Base-by-base conservation (phyloP, 257 asterid species). In the Solanum ahanhuiri region DNA sequence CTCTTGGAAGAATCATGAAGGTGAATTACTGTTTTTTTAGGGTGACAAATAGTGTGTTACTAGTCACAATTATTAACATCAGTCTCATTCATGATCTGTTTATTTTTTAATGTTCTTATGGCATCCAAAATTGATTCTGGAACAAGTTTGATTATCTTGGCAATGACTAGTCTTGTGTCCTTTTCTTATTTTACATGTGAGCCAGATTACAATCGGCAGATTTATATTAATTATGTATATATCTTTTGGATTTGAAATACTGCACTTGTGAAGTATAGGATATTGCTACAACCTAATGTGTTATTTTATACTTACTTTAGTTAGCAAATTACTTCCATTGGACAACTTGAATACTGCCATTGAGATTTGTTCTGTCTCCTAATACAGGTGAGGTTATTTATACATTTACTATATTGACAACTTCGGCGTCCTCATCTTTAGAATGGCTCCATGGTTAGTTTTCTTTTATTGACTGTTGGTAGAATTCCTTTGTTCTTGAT, bases 371-470 rank as follows among this genome's bases (percentile, higher is more conserved):
- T 88, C 86, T 12, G n/a, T 67, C 83, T 87, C 75, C 82, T 43
- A 71, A 25, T 89, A 92, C 98, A 96, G 99, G 98, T 82, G 98
- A 95, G 76, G 81, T 91, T 87, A 86, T 93, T 28, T 92, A 93
- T 87, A 93, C 98, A 86, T 96, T 96, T 93, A 96, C 99, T 43
- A 93, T 96, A 34, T 37, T 94, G 91, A 96, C 99, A 63, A 95
- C 98, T 37, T 91, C 96, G 9, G 90, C 98, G 20, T 94, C 98
- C 2, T 91, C 98, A 81, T 79, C 96, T 76, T 92, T 96, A 90
- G 91, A 88, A 85, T 96, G 98, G 98, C 97, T 95, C 58, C 98
- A 95, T 89, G 98, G 99, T 96, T 87, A 83, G 95, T 88, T 45
- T 83, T 81, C 60, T 64, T 54, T 83, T 66, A 43, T 39, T 84